Evolutionary conservation across 805 yeast species (phyloP), one percentile per base, ranked within the genome.

Genomic region (Myxozyma neotropica): DNA sequence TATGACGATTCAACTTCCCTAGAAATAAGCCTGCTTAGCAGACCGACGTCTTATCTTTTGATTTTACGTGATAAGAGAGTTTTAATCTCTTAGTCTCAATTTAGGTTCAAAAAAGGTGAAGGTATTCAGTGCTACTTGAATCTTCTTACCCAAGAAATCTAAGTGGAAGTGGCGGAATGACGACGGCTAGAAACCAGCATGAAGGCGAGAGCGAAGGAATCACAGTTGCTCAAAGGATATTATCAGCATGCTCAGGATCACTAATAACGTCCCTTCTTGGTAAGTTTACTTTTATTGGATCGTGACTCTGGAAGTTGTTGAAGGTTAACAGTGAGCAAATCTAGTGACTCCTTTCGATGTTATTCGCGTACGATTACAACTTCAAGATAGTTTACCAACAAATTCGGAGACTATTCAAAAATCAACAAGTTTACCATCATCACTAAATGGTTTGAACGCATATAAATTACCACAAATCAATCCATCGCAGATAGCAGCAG

Each of bases 331-430:
- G n/a, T n/a, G n/a, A n/a, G n/a, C n/a, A n/a, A n/a, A n/a, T 63
- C 36, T 39, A 60, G 63, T 65, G 6, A 77, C 78, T 35, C 80
- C 80, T 12, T 73, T 77, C 48, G 80, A 77, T 55, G 80, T 77
- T 6, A 74, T 76, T 8, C 66, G 80, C 19, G 79, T 77, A 2
- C 73, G 80, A 3, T 65, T 77, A 65, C 80, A 77, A 68, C 75
- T 76, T 53, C 74, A 74, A 40, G 68, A 72, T 10, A 44, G 43
- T 26, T 12, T 29, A 15, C 27, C 26, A 10, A 23, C 17, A 6
- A 94, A 94, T 58, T 88, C 74, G 70, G 83, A 45, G 12, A 1
- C 13, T 17, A 94, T 94, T 58, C 88, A 74, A 70, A 83, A 45
- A 8, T 1, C 83, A 71, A 87, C 87, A n/a, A 78, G n/a, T n/a